Conservation (phyloP, 2,329 filamentous ascomycete genomes). For the Aspergillus proliferans region DNA sequence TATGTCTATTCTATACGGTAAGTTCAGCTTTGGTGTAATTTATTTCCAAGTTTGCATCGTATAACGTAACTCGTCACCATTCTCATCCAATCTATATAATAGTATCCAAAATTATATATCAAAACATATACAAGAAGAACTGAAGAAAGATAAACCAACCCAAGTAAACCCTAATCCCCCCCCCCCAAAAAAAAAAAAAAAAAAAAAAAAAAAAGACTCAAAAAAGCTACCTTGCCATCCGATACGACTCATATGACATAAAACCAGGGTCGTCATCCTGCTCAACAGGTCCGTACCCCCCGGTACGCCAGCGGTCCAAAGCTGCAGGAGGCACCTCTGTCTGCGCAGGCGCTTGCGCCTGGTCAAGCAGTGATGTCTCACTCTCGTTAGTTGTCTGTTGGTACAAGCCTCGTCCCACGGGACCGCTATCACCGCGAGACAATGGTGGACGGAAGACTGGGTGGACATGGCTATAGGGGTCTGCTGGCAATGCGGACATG, state of each 20-base stretch:
- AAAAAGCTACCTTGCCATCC: constrained; percentile 13
- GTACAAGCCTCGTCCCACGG: constrained; percentile 23
- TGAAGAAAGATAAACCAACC: neutral
- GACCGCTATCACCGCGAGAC: constrained; percentile 19
- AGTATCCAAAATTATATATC: neutral
- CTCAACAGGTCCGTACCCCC: constrained; percentile 33
- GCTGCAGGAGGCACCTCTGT: constrained; percentile 12
- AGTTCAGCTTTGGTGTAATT: neutral
- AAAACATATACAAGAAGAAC: neutral
- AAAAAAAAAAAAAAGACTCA: neutral
- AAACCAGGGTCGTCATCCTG: constrained; percentile 29
- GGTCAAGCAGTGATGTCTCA: constrained; percentile 30
- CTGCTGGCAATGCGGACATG: constrained; percentile 17
- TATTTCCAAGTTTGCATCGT: too few species aligned
- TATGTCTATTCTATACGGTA: neutral
- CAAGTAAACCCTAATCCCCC: neutral
- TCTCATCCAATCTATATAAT: neutral
- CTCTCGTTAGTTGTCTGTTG: constrained; percentile 32
- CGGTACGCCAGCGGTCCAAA: constrained; percentile 30
- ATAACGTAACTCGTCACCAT: neutral
- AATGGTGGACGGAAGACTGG: constrained; percentile 32
- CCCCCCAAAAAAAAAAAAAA: neutral
- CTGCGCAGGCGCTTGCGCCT: constrained; percentile 29
- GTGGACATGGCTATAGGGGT: constrained; percentile 25
- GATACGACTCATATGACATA: constrained; percentile 33